Percentiles rank a stretch among this genome's conserved stretches.
Evolutionary conservation across 2,329 filamentous ascomycete genomes (phyloP).

Genomic region (Xylariomycetidae sp.): DNA sequence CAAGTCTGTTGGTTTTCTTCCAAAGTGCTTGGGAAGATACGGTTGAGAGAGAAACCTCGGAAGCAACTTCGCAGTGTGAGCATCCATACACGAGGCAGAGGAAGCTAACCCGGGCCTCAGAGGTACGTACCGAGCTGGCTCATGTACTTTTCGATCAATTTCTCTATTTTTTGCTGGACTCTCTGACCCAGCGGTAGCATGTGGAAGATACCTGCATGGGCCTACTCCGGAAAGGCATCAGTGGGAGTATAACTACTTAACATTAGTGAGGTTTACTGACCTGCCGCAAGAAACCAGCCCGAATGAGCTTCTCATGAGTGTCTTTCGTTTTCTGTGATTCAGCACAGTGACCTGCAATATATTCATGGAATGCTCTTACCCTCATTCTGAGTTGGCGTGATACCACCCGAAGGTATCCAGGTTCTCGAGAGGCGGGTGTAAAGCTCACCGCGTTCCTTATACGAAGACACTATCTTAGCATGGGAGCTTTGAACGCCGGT

Average conservation of each 20-base stretch:
- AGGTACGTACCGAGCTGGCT: slow-evolving; percentile 52
- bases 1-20: slow-evolving; percentile 76
- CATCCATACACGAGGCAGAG: no score
- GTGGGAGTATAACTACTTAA: slow-evolving; percentile 1
- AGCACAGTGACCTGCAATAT: no score
- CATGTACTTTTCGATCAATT: slow-evolving; percentile 87
- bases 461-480: no score
- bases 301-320: slow-evolving; percentile 60
- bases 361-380: slow-evolving; percentile 26
- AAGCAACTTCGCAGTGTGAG: no score
- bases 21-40: slow-evolving; percentile 82
- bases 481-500: no score
- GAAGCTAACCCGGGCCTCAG: not conserved
- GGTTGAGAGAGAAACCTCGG: slow-evolving; percentile 67
- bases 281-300: slow-evolving; percentile 69
- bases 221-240: slow-evolving; percentile 29
- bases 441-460: no score
- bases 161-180: slow-evolving; percentile 83
- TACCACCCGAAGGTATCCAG: slow-evolving; percentile 73
- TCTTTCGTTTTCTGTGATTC: slow-evolving; percentile 37
- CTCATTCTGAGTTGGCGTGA: slow-evolving; percentile 51
- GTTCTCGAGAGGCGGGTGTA: slow-evolving; percentile 57
- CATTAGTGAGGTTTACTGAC: slow-evolving; percentile 38
- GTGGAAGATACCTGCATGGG: slow-evolving; percentile 88
- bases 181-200: slow-evolving; percentile 79